A percentile compares a stretch with the other conserved stretches of the same genome.
phyloP scores from a whole-genome alignment of 2,329 filamentous ascomycete species.

The Clathrospora elynae region DNA sequence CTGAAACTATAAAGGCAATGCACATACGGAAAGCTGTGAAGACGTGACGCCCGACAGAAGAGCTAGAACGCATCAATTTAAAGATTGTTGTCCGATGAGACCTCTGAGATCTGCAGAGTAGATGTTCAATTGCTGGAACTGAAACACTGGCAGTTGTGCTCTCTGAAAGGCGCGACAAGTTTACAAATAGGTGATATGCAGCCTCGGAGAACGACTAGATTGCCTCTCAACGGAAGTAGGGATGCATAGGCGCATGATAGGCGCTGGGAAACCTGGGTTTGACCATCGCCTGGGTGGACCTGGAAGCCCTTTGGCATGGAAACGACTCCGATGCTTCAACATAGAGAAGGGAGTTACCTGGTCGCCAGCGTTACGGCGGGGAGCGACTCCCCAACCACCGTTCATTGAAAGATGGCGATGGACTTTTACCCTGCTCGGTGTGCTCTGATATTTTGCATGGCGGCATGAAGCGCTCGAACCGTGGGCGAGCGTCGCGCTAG shows the following conservation, averaged over 20 bases:
- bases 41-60: conserved; percentile 1
- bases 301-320: conserved; percentile 9
- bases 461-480: neutral
- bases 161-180: conserved; percentile 3
- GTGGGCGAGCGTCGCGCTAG: neutral
- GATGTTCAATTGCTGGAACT: conserved; percentile 17
- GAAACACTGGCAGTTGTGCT: conserved; percentile 26
- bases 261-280: conserved; percentile 10
- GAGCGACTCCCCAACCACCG: neutral
- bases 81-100: conserved; percentile 6
- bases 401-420: conserved; percentile 3
- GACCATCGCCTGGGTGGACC: conserved; percentile 30
- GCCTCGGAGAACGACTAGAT: conserved; percentile 10
- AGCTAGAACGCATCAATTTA: conserved; percentile 6
- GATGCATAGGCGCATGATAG: conserved; percentile 7
- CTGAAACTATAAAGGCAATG: conserved; percentile 10
- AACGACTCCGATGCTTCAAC: conserved; percentile 12
- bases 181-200: conserved; percentile 4
- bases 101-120: conserved; percentile 12
- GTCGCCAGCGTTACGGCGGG: conserved; percentile 7
- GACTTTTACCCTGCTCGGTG: too few species aligned
- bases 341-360: conserved; percentile 6
- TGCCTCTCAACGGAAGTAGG: conserved; percentile 8
- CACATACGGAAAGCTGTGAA: conserved; percentile 5
- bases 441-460: conserved; percentile 1